Percentiles rank a stretch among this genome's conserved stretches.
Evolutionary conservation across 495 filamentous ascomycete species (phyloP).

Genomic region (Penicillium argentinense): DNA sequence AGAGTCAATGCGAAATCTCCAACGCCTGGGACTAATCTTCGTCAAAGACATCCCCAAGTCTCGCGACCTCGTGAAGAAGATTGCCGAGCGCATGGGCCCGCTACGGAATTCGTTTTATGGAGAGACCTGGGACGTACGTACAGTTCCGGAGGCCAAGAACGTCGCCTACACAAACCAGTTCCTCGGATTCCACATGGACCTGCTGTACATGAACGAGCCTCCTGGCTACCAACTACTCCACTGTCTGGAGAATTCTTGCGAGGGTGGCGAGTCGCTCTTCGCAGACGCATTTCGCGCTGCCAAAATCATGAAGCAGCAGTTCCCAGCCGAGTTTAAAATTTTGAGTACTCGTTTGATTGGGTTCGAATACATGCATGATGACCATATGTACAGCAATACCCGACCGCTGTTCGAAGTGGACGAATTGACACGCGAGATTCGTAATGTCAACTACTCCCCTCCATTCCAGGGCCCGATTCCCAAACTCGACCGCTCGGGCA

Average conservation of each 20-base stretch:
- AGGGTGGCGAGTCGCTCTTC: slow-evolving; percentile 82
- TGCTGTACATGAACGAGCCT: slow-evolving; percentile 79
- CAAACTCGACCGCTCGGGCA: slow-evolving; percentile 1
- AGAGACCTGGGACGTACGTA: slow-evolving; percentile 81
- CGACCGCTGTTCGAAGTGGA: slow-evolving; percentile 55
- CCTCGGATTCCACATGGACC: slow-evolving; percentile 88
- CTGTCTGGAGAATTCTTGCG: slow-evolving; percentile 71
- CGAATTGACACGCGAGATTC: slow-evolving; percentile 17
- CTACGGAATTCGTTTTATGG: slow-evolving; percentile 87
- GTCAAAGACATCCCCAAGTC: slow-evolving; percentile 68
- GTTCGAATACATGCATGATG: slow-evolving; percentile 70
- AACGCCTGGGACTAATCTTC: slow-evolving; percentile 67
- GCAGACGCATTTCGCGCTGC: slow-evolving; percentile 67
- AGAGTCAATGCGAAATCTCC: slow-evolving; percentile 52
- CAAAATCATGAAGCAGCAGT: slow-evolving; percentile 30
- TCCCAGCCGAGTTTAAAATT: slow-evolving; percentile 24
- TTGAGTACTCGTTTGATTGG: slow-evolving; percentile 48
- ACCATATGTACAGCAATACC: slow-evolving; percentile 56
- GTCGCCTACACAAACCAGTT: slow-evolving; percentile 82
- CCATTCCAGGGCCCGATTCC: slow-evolving; percentile 61
- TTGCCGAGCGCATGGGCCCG: slow-evolving; percentile 70
- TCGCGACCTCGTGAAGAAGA: slow-evolving; percentile 57
- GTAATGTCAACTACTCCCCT: slow-evolving; percentile 66
- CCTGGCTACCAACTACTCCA: slow-evolving; percentile 85
- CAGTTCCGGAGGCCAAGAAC: slow-evolving; percentile 76